Evolutionary conservation across 1,139 yeast species (phyloP), one percentile per base, ranked within the genome.

Genomic region (Arxiozyma telluris): DNA sequence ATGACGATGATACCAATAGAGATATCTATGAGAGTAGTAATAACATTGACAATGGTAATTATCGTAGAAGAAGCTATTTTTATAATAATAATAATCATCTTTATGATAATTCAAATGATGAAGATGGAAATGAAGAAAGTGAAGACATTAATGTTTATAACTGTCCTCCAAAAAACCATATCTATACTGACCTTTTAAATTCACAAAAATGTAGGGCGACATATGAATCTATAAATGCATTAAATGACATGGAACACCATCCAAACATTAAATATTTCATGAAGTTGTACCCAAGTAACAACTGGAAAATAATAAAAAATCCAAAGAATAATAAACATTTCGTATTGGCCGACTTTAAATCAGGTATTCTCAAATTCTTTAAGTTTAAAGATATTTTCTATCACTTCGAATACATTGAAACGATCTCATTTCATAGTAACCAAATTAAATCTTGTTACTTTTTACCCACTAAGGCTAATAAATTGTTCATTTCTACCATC

Each of bases 281-380:
- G 30, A 43, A 43, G 17, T 49, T 62, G 22, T 59, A 59, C 8
- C 38, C 39, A 7, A 48, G 51, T 23, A 58, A 58, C 1, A 39
- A 55, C 18, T 64, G 68, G 67, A 51, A 54, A 42, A 55, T 65
- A 22, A 42, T 58, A 1, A 52, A 53, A 21, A 56, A 58, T 47
- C 50, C 52, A 7, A 27, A 50, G 15, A 44, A 54, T 27, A 48
- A 54, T 41, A 43, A 44, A 17, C 59, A 62, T 25, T 64, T 65
- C 47, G 56, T 61, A 43, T 53, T 58, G 1, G 44, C 58, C 1
- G 57, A 61, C 47, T 55, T 54, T 22, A 53, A 54, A n/a, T 43
- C 45, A 12, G 60, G 63, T 8, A 25, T 50, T 7, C 42, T 63
- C 17, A 64, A 60, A 50, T 66, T 66, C 47, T 65, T 61, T 42